phyloP scores from a whole-genome alignment of 106 monocot species.

The Dactylorhiza incarnata region DNA sequence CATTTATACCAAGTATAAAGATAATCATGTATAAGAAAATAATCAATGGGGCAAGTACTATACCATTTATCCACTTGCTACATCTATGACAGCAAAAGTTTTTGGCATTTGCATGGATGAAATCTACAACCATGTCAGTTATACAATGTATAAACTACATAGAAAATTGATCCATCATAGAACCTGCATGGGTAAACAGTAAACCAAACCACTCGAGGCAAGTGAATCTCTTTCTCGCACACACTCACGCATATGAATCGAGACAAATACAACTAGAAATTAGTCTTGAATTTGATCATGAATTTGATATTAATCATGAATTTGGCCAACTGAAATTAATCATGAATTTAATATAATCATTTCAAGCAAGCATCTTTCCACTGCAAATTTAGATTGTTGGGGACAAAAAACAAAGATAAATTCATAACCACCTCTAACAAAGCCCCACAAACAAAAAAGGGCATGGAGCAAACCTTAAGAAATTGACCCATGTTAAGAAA shows the following conservation, averaged over 20 bases:
- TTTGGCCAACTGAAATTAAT: neutral
- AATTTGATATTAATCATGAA: neutral
- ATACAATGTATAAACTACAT: neutral
- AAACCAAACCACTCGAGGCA: neutral
- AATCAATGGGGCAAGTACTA: neutral
- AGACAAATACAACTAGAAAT: neutral
- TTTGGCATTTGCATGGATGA: neutral
- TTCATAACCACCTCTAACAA: neutral
- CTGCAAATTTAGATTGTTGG: neutral
- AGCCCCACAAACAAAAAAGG: neutral
- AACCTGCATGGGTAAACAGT: neutral
- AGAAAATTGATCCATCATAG: neutral
- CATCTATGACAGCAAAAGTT: neutral
- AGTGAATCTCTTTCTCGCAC: neutral
- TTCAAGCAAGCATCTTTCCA: neutral
- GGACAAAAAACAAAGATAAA: neutral
- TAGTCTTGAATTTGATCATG: neutral
- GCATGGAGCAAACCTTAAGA: neutral
- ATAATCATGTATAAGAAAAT: neutral
- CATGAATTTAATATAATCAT: neutral
- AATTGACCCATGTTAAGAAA: neutral
- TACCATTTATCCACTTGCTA: neutral
- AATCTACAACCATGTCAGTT: neutral
- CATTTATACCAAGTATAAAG: neutral
- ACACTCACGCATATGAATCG: neutral